Evolutionary conservation across 129 eudicot genomes (phyloP).

Genomic region (Solidago caesia): DNA sequence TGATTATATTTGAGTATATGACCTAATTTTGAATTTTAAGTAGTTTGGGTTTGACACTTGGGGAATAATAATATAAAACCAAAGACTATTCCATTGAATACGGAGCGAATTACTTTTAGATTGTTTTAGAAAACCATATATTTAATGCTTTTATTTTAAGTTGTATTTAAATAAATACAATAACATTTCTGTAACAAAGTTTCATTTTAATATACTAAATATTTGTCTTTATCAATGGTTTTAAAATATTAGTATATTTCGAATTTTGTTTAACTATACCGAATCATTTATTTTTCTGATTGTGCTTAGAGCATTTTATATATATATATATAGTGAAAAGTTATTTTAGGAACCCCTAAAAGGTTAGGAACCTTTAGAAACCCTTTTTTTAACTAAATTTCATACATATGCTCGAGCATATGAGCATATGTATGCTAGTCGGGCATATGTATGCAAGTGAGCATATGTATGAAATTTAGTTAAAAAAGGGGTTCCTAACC

Average conservation of each 20-base stretch:
- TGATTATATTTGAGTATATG: neutral
- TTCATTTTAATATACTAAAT: neutral
- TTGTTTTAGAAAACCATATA: neutral
- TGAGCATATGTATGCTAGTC: no score
- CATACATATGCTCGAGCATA: no score
- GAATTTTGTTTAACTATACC: neutral
- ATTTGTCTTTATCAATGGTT: neutral
- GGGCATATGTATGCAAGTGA: no score
- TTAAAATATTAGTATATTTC: no score
- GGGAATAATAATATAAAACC: slow-evolving; percentile 11
- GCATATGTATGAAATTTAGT: no score
- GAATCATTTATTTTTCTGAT: neutral
- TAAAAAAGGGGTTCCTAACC: no score
- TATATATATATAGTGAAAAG: no score
- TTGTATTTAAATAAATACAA: neutral
- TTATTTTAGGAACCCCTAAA: no score
- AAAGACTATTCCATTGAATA: neutral
- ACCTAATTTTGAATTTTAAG: slow-evolving; percentile 7
- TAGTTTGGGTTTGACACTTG: slow-evolving; percentile 11
- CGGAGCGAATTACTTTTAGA: neutral
- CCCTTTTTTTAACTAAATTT: no score
- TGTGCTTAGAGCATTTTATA: neutral
- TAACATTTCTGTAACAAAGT: neutral
- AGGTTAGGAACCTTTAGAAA: no score
- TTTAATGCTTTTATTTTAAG: neutral